A percentile compares a stretch with the other conserved stretches of the same genome.
These are phyloP conservation scores for Lepidopterella palustris DNA, from an alignment of 495 filamentous ascomycete species.

Conservation along the genomic window DNA sequence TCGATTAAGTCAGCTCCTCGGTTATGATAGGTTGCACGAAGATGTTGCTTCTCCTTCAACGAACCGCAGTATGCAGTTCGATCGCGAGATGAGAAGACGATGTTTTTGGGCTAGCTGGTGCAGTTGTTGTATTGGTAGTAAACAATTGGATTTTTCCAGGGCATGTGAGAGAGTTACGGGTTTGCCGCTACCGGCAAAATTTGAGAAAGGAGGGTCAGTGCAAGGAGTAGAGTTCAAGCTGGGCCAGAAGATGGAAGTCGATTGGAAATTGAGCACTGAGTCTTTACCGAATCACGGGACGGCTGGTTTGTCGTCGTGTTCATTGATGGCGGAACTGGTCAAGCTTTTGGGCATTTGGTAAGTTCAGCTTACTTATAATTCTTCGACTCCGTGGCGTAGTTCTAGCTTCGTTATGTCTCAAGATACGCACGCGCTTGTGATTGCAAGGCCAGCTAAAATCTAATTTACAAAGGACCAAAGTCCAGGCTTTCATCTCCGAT, in stretches of 20 bases:
- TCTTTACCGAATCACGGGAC: background rate
- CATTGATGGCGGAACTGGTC: slow-evolving; percentile 5
- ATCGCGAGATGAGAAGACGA: slow-evolving; percentile 8
- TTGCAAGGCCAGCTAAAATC: slow-evolving; percentile 1
- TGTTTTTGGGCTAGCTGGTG: slow-evolving; percentile 4
- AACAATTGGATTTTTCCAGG: background rate
- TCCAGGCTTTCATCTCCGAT: slow-evolving; percentile 8
- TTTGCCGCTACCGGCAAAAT: slow-evolving; percentile 5
- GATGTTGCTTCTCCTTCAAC: background rate
- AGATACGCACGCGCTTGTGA: background rate
- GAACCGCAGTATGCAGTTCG: background rate
- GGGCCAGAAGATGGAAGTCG: slow-evolving; percentile 1
- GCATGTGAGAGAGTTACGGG: slow-evolving; percentile 6
- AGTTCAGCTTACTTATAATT: background rate
- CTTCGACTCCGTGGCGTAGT: background rate
- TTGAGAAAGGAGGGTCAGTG: background rate
- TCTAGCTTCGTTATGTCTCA: background rate
- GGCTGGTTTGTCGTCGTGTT: slow-evolving; percentile 1
- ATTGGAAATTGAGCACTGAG: slow-evolving; percentile 5
- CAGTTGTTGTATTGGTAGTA: slow-evolving; percentile 6
- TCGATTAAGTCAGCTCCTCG: slow-evolving; percentile 4
- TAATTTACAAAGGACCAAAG: slow-evolving; percentile 4
- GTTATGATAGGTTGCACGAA: slow-evolving; percentile 1
- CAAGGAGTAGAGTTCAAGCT: slow-evolving; percentile 2
- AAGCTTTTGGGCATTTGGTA: slow-evolving; percentile 8